These are phyloP conservation scores for Epichloe coenophiala DNA, from an alignment of 2,329 filamentous ascomycete species.

Conservation along the genomic window DNA sequence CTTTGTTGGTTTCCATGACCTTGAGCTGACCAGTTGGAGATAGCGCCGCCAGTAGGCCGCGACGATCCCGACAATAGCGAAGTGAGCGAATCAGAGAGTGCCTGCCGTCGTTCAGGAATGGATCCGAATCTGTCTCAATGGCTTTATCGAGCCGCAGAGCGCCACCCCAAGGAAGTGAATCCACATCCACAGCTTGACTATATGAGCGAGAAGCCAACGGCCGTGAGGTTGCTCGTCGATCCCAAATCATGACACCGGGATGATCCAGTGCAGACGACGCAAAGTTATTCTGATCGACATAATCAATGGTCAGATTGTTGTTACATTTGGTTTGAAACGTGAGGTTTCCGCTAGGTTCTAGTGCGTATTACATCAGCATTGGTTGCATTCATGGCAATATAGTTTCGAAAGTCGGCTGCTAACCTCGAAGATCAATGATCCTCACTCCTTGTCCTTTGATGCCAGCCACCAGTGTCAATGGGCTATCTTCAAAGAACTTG, in stretches of 20 bases:
- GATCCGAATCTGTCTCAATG: slow-evolving; percentile 40
- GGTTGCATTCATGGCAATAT: neutral
- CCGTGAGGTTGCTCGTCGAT: slow-evolving; percentile 49
- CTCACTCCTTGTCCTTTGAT: slow-evolving; percentile 63
- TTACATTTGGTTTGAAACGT: slow-evolving; percentile 54
- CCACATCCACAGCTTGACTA: slow-evolving; percentile 43
- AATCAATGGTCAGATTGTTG: slow-evolving; percentile 65
- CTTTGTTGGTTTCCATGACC: slow-evolving; percentile 43
- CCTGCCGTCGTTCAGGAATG: slow-evolving; percentile 37
- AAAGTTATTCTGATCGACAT: slow-evolving; percentile 71
- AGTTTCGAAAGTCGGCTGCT: slow-evolving; percentile 2
- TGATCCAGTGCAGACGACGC: slow-evolving; percentile 66
- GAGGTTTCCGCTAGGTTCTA: slow-evolving; percentile 37
- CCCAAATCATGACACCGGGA: slow-evolving; percentile 65
- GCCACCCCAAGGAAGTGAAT: slow-evolving; percentile 49
- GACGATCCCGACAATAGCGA: slow-evolving; percentile 48
- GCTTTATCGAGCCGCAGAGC: slow-evolving; percentile 43
- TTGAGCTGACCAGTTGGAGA: slow-evolving; percentile 51
- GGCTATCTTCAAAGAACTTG: slow-evolving; percentile 67
- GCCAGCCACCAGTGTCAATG: slow-evolving; percentile 61
- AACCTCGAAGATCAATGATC: slow-evolving; percentile 68
- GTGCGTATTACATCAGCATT: slow-evolving; percentile 6
- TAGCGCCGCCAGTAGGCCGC: slow-evolving; percentile 46
- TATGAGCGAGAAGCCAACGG: slow-evolving; percentile 40
- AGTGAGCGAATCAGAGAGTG: slow-evolving; percentile 49